Percentiles rank a stretch among this genome's conserved stretches.
phyloP scores from a whole-genome alignment of 1,284 basidiomycete genomes.

The Pterula multifida region DNA sequence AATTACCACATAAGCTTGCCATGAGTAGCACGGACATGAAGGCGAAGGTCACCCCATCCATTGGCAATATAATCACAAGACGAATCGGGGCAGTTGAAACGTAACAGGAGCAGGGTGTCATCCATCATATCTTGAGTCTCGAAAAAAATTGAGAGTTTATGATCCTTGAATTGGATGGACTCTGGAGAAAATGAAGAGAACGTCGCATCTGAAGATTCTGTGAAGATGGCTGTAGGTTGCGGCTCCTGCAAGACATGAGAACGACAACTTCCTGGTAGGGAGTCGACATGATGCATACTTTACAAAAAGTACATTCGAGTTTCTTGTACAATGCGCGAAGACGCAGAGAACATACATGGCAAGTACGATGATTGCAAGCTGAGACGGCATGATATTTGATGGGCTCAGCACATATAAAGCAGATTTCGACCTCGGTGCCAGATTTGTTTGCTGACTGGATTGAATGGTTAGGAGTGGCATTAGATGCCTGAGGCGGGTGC shows the following conservation, averaged over 20 bases:
- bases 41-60: constrained; percentile 84
- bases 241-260: constrained; percentile 40
- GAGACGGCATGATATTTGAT: constrained; percentile 86
- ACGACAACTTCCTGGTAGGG: not conserved
- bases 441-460: constrained; percentile 1
- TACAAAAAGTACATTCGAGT: constrained; percentile 92
- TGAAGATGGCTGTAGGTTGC: constrained; percentile 77
- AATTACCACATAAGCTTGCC: constrained; percentile 73
- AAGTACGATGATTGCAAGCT: constrained; percentile 86
- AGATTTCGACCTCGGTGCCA: constrained; percentile 36
- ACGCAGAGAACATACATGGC: constrained; percentile 88
- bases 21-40: constrained; percentile 70
- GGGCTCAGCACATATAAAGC: constrained; percentile 95
- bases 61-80: constrained; percentile 76
- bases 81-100: constrained; percentile 77
- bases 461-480: not conserved
- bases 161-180: constrained; percentile 55
- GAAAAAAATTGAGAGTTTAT: constrained; percentile 74
- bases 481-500: not conserved
- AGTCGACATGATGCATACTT: constrained; percentile 36
- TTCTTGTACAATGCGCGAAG: constrained; percentile 91
- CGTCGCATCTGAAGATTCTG: constrained; percentile 48
- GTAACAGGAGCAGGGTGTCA: constrained; percentile 81
- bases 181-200: constrained; percentile 56
- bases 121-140: constrained; percentile 94